Conservation (phyloP, 257 asterid genomes). For the Ilex aquifolium region DNA sequence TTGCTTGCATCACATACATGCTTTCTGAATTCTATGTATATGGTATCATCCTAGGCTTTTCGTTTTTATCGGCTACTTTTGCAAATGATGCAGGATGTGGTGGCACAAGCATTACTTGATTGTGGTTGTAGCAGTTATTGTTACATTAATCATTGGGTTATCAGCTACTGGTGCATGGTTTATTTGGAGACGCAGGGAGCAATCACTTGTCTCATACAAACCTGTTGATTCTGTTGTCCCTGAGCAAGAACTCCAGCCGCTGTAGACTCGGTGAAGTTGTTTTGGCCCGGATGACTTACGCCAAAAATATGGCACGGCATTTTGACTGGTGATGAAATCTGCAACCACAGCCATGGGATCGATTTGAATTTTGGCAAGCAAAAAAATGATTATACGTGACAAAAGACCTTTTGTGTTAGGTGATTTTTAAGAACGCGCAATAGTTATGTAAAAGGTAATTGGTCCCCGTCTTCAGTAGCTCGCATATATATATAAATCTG, state of each 20-base stretch:
- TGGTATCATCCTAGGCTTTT: not conserved
- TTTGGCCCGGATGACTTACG: not conserved
- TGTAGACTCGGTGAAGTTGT: slow-evolving; percentile 31
- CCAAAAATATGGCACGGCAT: not conserved
- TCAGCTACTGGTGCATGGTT: slow-evolving; percentile 59
- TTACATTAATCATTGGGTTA: slow-evolving; percentile 40
- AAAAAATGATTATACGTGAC: no score
- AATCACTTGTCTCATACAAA: slow-evolving; percentile 44
- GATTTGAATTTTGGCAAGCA: no score
- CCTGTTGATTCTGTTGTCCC: slow-evolving; percentile 68
- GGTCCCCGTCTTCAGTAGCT: no score
- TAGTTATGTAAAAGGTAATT: no score
- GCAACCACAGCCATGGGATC: no score
- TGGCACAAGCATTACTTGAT: slow-evolving; percentile 40
- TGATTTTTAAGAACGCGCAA: no score
- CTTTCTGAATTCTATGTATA: not conserved
- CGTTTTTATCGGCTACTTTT: slow-evolving; percentile 2
- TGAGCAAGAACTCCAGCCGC: slow-evolving; percentile 97
- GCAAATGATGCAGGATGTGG: slow-evolving; percentile 48
- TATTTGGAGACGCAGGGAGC: slow-evolving; percentile 47
- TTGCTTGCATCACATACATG: no score
- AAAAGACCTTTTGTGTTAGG: no score
- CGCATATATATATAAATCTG: no score
- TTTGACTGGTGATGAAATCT: not conserved
- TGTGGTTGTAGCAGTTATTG: slow-evolving; percentile 24